Conservation (phyloP, 2,329 filamentous ascomycete species). For the Cordyceps fumosorosea region DNA sequence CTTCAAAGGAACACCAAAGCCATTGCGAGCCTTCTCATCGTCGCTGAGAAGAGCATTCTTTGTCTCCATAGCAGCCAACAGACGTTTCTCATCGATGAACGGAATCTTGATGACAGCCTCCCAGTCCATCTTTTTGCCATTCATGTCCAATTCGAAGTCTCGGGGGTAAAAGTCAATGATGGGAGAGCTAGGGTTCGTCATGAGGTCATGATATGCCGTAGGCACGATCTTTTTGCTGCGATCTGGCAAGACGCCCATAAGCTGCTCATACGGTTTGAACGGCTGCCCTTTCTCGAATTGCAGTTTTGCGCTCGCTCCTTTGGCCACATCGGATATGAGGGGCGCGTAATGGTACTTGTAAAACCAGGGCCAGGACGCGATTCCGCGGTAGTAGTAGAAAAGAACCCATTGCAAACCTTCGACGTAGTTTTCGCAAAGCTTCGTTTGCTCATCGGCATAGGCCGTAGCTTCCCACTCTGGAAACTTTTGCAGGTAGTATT, state of each 20-base stretch:
- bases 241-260: slow-evolving; percentile 97
- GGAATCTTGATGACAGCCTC: slow-evolving; percentile 98
- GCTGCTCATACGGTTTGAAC: slow-evolving; percentile 89
- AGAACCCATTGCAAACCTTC: slow-evolving; percentile 97
- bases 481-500: slow-evolving; percentile 88
- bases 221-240: slow-evolving; percentile 97
- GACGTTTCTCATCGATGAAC: slow-evolving; percentile 87
- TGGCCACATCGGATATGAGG: slow-evolving; percentile 93
- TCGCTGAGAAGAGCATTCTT: slow-evolving; percentile 71
- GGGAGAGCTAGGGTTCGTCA: slow-evolving; percentile 84
- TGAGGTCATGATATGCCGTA: slow-evolving; percentile 76
- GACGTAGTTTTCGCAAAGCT: slow-evolving; percentile 91
- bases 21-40: slow-evolving; percentile 76
- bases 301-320: slow-evolving; percentile 78
- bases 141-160: slow-evolving; percentile 98
- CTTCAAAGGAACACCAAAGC: slow-evolving; percentile 86
- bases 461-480: slow-evolving; percentile 75
- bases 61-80: slow-evolving; percentile 79
- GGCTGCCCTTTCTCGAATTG: slow-evolving; percentile 92
- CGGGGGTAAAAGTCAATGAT: slow-evolving; percentile 98
- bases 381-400: slow-evolving; percentile 95
- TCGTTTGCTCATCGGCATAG: slow-evolving; percentile 66
- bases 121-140: slow-evolving; percentile 99
- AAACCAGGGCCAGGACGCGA: slow-evolving; percentile 98
- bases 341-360: slow-evolving; percentile 96